phyloP scores from a whole-genome alignment of 2,329 filamentous ascomycete genomes.

The Achaetomium macrosporum region DNA sequence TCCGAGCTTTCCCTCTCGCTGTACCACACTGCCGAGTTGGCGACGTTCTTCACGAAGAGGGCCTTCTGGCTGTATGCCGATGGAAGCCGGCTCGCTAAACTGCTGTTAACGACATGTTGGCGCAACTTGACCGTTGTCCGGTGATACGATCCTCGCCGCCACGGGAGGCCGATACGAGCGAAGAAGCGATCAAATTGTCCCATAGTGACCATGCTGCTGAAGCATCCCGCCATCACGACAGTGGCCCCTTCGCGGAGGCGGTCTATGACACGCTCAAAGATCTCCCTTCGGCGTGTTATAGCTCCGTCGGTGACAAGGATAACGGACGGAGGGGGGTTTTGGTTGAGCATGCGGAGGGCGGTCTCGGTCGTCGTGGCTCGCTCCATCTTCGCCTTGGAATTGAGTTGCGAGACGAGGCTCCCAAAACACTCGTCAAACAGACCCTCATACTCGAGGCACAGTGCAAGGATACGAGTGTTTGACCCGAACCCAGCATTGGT shows the following conservation, averaged over 20 bases:
- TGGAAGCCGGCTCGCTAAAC: conserved; percentile 18
- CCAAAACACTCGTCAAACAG: conserved; percentile 1
- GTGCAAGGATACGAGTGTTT: conserved; percentile 1
- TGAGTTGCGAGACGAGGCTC: conserved; percentile 4
- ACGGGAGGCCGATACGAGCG: conserved; percentile 25
- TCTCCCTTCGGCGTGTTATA: conserved; percentile 12
- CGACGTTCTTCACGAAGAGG: conserved; percentile 20
- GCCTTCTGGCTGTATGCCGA: conserved; percentile 25
- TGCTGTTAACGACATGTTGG: conserved; percentile 5
- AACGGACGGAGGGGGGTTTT: conserved; percentile 9
- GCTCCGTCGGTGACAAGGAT: conserved; percentile 22
- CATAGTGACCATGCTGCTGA: conserved; percentile 17
- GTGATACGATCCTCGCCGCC: conserved; percentile 20
- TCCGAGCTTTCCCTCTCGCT: background rate
- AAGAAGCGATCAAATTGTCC: conserved; percentile 25
- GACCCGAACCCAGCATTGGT: too few species aligned
- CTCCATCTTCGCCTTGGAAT: conserved; percentile 11
- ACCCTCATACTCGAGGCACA: conserved; percentile 8
- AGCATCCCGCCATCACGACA: conserved; percentile 19
- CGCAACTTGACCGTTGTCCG: conserved; percentile 19
- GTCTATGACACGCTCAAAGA: conserved; percentile 19
- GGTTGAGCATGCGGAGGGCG: conserved; percentile 16
- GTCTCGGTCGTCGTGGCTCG: conserved; percentile 10
- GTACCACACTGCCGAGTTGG: conserved; percentile 24
- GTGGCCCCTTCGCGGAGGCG: conserved; percentile 17